These are phyloP conservation scores for Paradendryphiella salina DNA, from an alignment of 2,329 filamentous ascomycete genomes.

Conservation along the genomic window DNA sequence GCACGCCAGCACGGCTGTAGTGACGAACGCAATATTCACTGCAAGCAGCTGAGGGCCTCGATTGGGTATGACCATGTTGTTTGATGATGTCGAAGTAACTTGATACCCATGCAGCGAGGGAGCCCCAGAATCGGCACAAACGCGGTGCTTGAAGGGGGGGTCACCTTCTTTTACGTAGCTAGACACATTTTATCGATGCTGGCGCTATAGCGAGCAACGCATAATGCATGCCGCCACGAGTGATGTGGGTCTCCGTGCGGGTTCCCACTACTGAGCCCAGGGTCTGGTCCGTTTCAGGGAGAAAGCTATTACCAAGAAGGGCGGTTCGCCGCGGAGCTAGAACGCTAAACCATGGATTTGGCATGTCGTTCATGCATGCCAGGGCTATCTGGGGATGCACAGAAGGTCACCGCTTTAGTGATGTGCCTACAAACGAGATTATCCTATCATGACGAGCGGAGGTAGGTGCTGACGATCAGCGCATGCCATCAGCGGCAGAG, in stretches of 20 bases:
- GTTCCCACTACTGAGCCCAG: conserved; percentile 18
- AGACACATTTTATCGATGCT: conserved; percentile 3
- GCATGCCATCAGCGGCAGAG: background rate
- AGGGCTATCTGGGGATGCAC: background rate
- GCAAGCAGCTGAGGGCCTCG: conserved; percentile 40
- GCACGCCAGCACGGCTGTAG: conserved; percentile 31
- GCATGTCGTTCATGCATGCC: conserved; percentile 12
- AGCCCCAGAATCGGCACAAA: conserved; percentile 9
- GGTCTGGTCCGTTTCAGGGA: conserved; percentile 28
- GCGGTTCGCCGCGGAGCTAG: conserved; percentile 16
- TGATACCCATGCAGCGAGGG: conserved; percentile 5
- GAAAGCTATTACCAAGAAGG: conserved; percentile 15
- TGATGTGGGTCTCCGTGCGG: conserved; percentile 24
- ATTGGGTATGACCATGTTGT: conserved; percentile 37
- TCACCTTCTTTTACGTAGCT: conserved; percentile 22
- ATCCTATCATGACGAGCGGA: background rate
- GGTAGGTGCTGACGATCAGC: background rate
- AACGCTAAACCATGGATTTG: conserved; percentile 2
- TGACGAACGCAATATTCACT: conserved; percentile 37
- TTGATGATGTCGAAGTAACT: conserved; percentile 6
- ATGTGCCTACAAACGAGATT: conserved; percentile 10
- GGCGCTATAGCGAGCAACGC: conserved; percentile 19
- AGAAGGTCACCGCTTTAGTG: background rate
- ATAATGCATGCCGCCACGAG: conserved; percentile 23
- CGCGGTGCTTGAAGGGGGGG: conserved; percentile 10